Conservation (phyloP, 2,329 filamentous ascomycete genomes). For the Diaporthe caulivora region DNA sequence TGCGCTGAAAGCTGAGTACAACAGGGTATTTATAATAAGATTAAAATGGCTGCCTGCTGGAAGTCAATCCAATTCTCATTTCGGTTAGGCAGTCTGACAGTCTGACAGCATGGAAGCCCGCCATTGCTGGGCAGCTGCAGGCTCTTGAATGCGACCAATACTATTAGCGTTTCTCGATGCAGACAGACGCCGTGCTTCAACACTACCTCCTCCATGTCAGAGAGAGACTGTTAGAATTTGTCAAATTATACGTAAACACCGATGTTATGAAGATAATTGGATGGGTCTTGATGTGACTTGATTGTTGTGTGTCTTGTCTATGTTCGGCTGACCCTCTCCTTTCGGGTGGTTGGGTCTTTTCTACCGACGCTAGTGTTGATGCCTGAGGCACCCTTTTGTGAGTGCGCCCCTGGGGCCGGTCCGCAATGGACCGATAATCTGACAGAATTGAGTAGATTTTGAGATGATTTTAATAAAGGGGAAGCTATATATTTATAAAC, state of each 20-base stretch:
- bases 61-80: not conserved
- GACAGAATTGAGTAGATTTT: not conserved
- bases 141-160: not conserved
- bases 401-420: too few relatives aligned
- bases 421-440: too few relatives aligned
- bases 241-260: too few relatives aligned
- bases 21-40: conserved; percentile 1
- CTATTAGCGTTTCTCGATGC: not conserved
- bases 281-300: too few relatives aligned
- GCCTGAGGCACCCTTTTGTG: too few relatives aligned
- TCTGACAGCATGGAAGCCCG: conserved; percentile 2
- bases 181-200: conserved; percentile 2
- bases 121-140: conserved; percentile 6
- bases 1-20: conserved; percentile 4
- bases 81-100: conserved; percentile 16
- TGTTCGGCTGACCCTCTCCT: too few relatives aligned
- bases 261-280: too few relatives aligned
- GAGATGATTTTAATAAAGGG: not conserved
- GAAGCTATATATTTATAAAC: not conserved
- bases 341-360: too few relatives aligned
- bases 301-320: too few relatives aligned
- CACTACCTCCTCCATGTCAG: not conserved
- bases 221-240: not conserved
- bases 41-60: not conserved
- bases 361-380: too few relatives aligned